Percentiles rank a stretch among this genome's conserved stretches.
These are phyloP conservation scores for Ogataea hybrid DNA, from an alignment of 1,139 yeast species.

Conservation along the genomic window DNA sequence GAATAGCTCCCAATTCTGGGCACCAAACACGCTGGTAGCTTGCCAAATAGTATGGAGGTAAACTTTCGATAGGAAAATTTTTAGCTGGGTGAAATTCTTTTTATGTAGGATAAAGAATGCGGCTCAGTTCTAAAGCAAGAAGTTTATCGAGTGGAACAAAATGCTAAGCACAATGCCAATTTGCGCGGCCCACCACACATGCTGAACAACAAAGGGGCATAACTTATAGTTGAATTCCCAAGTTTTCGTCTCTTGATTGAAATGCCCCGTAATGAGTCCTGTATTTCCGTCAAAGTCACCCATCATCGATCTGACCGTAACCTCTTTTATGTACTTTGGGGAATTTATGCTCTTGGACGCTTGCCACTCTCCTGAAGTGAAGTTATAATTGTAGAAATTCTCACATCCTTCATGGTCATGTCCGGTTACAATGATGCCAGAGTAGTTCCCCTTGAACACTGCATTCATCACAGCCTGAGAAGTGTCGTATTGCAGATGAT, in stretches of 20 bases:
- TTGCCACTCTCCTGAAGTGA: constrained; percentile 48
- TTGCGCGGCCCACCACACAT: constrained; percentile 92
- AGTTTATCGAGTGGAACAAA: constrained; percentile 34
- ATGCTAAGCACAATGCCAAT: constrained; percentile 48
- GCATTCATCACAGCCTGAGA: constrained; percentile 65
- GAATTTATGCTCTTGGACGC: constrained; percentile 44
- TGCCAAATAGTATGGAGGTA: constrained; percentile 20
- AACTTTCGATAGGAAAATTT: constrained; percentile 28
- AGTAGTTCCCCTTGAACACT: constrained; percentile 61
- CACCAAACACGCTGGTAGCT: constrained; percentile 7
- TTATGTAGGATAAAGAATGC: neutral
- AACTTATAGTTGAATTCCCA: constrained; percentile 72
- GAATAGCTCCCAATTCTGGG: constrained; percentile 3
- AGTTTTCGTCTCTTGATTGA: constrained; percentile 34
- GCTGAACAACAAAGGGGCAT: constrained; percentile 87
- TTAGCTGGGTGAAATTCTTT: neutral
- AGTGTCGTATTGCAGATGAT: constrained; percentile 69
- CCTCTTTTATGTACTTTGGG: constrained; percentile 56
- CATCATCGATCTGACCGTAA: constrained; percentile 92
- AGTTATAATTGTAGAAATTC: constrained; percentile 51
- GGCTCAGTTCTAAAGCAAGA: constrained; percentile 6
- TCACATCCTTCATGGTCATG: constrained; percentile 98
- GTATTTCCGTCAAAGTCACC: constrained; percentile 92
- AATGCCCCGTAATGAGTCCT: constrained; percentile 77
- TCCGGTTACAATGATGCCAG: constrained; percentile 85